Evolutionary conservation across 2,329 filamentous ascomycete genomes (phyloP).

Genomic region (Metarhizium anisopliae): DNA sequence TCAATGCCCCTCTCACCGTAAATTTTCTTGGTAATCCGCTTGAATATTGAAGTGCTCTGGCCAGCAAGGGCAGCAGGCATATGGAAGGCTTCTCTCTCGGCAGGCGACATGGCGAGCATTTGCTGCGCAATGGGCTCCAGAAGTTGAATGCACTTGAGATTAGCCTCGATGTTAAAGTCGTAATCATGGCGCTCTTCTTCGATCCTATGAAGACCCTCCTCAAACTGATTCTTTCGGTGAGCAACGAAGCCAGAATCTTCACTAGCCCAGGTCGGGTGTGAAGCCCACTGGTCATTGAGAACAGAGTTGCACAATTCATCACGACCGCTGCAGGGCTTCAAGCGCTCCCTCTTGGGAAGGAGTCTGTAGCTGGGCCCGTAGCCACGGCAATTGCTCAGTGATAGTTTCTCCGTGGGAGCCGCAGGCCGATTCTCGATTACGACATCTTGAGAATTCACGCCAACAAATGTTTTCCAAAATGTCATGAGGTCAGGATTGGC

Average conservation of each 20-base stretch:
- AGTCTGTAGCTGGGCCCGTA: slow-evolving; percentile 91
- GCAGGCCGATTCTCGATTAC: slow-evolving; percentile 70
- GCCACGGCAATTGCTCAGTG: slow-evolving; percentile 90
- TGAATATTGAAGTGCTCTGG: slow-evolving; percentile 93
- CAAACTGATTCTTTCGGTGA: slow-evolving; percentile 90
- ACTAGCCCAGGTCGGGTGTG: slow-evolving; percentile 96
- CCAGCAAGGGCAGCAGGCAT: slow-evolving; percentile 80
- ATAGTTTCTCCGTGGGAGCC: slow-evolving; percentile 72
- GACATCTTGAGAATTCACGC: slow-evolving; percentile 67
- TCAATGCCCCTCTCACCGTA: slow-evolving; percentile 83
- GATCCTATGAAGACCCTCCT: slow-evolving; percentile 89
- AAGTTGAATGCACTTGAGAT: slow-evolving; percentile 88
- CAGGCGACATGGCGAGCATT: slow-evolving; percentile 68
- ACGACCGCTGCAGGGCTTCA: slow-evolving; percentile 86
- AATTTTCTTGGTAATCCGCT: slow-evolving; percentile 94
- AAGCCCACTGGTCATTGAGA: slow-evolving; percentile 96
- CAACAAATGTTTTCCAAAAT: slow-evolving; percentile 80
- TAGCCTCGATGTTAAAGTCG: slow-evolving; percentile 95
- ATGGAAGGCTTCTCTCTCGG: slow-evolving; percentile 65
- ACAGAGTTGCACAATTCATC: slow-evolving; percentile 92
- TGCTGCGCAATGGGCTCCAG: slow-evolving; percentile 90
- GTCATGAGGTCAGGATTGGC: slow-evolving; percentile 80
- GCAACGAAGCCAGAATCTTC: slow-evolving; percentile 97
- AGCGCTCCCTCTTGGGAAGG: slow-evolving; percentile 79
- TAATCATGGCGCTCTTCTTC: slow-evolving; percentile 98